Base-by-base conservation (phyloP, 2,329 filamentous ascomycete species). In the Colletotrichum spinosum region DNA sequence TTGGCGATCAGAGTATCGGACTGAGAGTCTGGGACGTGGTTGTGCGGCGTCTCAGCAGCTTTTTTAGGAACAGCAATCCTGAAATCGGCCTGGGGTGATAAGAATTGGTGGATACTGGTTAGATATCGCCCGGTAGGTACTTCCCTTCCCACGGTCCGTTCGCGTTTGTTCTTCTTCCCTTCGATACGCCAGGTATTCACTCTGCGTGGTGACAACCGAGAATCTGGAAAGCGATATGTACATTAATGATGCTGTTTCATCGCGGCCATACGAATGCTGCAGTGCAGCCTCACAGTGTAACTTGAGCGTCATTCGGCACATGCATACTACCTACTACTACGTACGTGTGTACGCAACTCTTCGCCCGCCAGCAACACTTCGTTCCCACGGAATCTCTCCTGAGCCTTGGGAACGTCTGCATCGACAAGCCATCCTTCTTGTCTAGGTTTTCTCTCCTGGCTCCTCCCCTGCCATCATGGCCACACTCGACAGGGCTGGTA, bases 11-110 rank as follows among this genome's bases (percentile, higher is more conserved):
- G 50, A 65, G 55, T 59, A 64, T 65, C 54, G 60, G 54, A 55
- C 64, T 58, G 60, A 25, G 25, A 65, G 64, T 65, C 64, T 65
- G 59, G 55, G 60, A 65, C 42, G 57, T 37, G 51, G 57, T 55
- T 67, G 60, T 67, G 64, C 64, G 64, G 64, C 64, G 64, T 67
- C 64, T 67, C 64, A 67, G 35, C 7, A 35, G 60, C 64, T 65
- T 67, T 65, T 67, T 65, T 59, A 65, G 65, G 64, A 65, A 66
- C 53, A 62, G 34, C 25, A 38, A 49, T 55, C 17, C n/a, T 37
- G 12, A 25, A 25, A 25, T 25, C 25, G 4, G 51, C 25, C 39
- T 39, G 52, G 15, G 39, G 12, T 42, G 45, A 37, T 13, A 38
- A 45, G 55, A 39, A 45, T 33, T 45, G 59, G 25, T 25, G 25